phyloP scores from a whole-genome alignment of 495 filamentous ascomycete genomes.

The Annulohypoxylon moriforme region DNA sequence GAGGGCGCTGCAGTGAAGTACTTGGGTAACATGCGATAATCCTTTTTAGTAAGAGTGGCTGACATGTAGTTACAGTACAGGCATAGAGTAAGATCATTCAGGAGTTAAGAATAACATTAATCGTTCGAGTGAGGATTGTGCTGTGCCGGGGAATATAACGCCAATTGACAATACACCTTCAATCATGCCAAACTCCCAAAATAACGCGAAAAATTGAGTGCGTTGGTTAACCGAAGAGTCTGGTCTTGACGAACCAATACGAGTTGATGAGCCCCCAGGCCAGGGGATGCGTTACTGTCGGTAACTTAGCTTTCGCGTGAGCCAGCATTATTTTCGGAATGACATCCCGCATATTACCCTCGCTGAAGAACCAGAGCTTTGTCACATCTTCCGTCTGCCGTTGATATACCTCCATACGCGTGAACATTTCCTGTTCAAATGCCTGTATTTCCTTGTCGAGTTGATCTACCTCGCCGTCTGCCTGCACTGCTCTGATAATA shows the following conservation, averaged over 20 bases:
- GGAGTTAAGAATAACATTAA: conserved; percentile 2
- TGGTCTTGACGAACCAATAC: conserved; percentile 30
- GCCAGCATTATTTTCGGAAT: conserved; percentile 30
- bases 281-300: conserved; percentile 20
- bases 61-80: neutral
- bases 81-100: conserved; percentile 1
- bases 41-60: conserved; percentile 7
- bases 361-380: conserved; percentile 47
- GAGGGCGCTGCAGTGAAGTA: neutral
- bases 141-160: neutral
- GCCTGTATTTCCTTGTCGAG: conserved; percentile 47
- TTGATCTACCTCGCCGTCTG: conserved; percentile 32
- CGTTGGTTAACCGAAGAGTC: neutral
- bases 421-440: conserved; percentile 52
- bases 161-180: neutral
- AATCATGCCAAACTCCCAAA: conserved; percentile 19
- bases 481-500: conserved; percentile 44
- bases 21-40: conserved; percentile 11
- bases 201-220: neutral
- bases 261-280: conserved; percentile 31
- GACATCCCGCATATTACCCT: conserved; percentile 33
- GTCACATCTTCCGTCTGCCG: conserved; percentile 47
- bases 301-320: conserved; percentile 26
- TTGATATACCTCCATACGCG: conserved; percentile 48
- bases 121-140: conserved; percentile 10